A percentile compares a stretch with the other conserved stretches of the same genome.
These are phyloP conservation scores for Rhizopogon salebrosus DNA, from an alignment of 768 basidiomycete species.

Conservation along the genomic window DNA sequence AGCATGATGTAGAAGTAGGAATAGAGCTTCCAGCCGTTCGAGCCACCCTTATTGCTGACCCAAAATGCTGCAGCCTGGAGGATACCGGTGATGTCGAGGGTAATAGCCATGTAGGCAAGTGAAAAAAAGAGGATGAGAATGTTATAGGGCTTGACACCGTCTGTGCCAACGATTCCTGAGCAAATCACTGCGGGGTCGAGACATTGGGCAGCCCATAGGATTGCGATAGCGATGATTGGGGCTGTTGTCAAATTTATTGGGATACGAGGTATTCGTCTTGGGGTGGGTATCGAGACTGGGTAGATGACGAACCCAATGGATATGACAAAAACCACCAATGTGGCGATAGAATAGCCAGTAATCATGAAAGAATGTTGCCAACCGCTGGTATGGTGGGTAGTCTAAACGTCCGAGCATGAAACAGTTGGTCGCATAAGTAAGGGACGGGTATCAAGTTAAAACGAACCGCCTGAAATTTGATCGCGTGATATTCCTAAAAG, in stretches of 20 bases:
- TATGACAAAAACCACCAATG: slow-evolving; percentile 46
- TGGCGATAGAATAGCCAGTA: slow-evolving; percentile 40
- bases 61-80: slow-evolving; percentile 84
- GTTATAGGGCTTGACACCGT: slow-evolving; percentile 84
- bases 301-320: slow-evolving; percentile 50
- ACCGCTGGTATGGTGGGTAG: neutral
- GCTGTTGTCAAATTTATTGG: slow-evolving; percentile 49
- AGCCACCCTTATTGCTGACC: slow-evolving; percentile 78
- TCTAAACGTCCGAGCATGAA: too few relatives aligned
- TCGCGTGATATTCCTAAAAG: too few relatives aligned
- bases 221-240: slow-evolving; percentile 45
- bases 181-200: slow-evolving; percentile 46
- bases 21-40: slow-evolving; percentile 67
- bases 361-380: slow-evolving; percentile 29
- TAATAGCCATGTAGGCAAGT: slow-evolving; percentile 89
- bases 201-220: slow-evolving; percentile 54
- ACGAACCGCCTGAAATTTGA: too few relatives aligned
- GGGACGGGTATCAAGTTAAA: too few relatives aligned
- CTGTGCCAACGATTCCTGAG: slow-evolving; percentile 73
- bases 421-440: too few relatives aligned
- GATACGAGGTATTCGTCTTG: slow-evolving; percentile 27
- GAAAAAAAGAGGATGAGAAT: slow-evolving; percentile 92
- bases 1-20: slow-evolving; percentile 82
- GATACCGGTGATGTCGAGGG: slow-evolving; percentile 84
- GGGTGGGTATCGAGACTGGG: slow-evolving; percentile 37